These are phyloP conservation scores for Hypomontagnella submonticulosa DNA, from an alignment of 495 filamentous ascomycete species.

Conservation along the genomic window DNA sequence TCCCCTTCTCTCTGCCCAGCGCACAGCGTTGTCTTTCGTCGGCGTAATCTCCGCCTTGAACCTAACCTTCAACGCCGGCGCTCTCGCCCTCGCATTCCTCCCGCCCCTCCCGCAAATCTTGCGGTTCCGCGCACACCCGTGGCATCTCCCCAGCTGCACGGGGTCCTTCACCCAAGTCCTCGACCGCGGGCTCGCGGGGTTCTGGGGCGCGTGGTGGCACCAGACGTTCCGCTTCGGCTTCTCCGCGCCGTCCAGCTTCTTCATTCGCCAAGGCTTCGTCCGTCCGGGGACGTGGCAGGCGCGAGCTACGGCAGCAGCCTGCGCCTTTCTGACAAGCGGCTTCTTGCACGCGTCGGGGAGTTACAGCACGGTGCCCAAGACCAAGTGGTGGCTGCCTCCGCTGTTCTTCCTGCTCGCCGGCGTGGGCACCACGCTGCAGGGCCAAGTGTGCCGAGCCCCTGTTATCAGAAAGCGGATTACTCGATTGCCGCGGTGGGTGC, in stretches of 20 bases:
- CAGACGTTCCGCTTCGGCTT: constrained; percentile 84
- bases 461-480: constrained; percentile 28
- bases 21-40: constrained; percentile 59
- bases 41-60: constrained; percentile 65
- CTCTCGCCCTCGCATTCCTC: constrained; percentile 62
- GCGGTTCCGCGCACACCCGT: constrained; percentile 65
- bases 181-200: constrained; percentile 74
- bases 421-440: constrained; percentile 65
- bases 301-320: constrained; percentile 42
- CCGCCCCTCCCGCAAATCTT: constrained; percentile 50
- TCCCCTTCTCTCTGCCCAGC: constrained; percentile 58
- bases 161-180: constrained; percentile 67
- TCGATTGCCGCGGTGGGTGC: constrained; percentile 50
- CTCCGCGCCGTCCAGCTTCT: constrained; percentile 62
- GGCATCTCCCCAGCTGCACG: constrained; percentile 72
- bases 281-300: constrained; percentile 14
- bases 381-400: constrained; percentile 50
- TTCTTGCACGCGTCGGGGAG: constrained; percentile 69
- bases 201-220: constrained; percentile 91
- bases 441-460: constrained; percentile 21
- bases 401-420: constrained; percentile 69
- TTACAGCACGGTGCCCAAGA: constrained; percentile 60
- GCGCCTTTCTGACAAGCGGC: constrained; percentile 70
- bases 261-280: constrained; percentile 56
- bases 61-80: constrained; percentile 59